Conservation (phyloP, 2,329 filamentous ascomycete genomes). For the Stagonosporopsis cucurbitacearum region DNA sequence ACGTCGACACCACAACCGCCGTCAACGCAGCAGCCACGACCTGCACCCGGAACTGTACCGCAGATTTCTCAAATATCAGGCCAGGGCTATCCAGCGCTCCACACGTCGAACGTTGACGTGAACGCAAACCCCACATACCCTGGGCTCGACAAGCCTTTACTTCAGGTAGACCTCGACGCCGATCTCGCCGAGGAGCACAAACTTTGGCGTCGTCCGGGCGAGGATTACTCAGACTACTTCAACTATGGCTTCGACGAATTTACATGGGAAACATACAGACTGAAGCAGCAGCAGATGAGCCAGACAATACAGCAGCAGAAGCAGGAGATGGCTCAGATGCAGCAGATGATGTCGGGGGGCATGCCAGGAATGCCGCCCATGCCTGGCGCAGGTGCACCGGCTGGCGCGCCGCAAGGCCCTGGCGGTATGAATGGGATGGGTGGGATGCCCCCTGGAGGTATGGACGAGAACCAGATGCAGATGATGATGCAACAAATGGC, state of each 20-base stretch:
- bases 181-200: conserved; percentile 74
- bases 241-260: conserved; percentile 99
- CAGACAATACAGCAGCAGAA: conserved; percentile 83
- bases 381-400: conserved; percentile 27
- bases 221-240: conserved; percentile 96
- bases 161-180: conserved; percentile 59
- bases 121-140: conserved; percentile 82
- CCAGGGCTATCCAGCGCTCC: conserved; percentile 64
- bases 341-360: conserved; percentile 59
- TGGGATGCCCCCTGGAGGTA: conserved; percentile 42
- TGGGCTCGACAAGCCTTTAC: conserved; percentile 75
- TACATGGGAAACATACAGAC: conserved; percentile 92
- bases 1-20: conserved; percentile 30
- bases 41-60: conserved; percentile 29
- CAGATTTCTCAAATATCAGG: conserved; percentile 36
- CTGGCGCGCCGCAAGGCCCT: conserved; percentile 41
- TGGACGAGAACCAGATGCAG: conserved; percentile 64
- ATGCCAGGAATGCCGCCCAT: conserved; percentile 38
- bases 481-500: conserved; percentile 64
- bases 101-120: conserved; percentile 83
- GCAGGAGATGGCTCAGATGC: conserved; percentile 67
- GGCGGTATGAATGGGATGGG: conserved; percentile 28
- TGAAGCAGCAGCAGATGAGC: conserved; percentile 82
- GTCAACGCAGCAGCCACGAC: conserved; percentile 16
- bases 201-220: conserved; percentile 92